A percentile compares a stretch with the other conserved stretches of the same genome.
Conservation (phyloP, 768 basidiomycete genomes). For the Cystofilobasidium macerans region DNA sequence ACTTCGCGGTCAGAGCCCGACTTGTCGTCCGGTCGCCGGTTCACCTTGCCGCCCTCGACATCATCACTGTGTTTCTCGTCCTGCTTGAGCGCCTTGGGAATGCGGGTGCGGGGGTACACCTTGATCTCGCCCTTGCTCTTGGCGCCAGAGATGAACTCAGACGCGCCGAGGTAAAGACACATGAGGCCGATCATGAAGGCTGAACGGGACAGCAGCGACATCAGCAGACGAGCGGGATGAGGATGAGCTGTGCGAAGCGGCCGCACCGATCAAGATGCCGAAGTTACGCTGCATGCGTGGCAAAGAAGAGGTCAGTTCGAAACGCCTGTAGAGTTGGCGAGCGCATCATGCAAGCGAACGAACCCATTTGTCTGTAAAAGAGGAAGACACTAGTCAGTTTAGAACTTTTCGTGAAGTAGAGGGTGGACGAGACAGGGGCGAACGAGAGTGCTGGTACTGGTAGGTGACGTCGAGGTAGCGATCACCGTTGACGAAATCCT, state of each 20-base stretch:
- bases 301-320: too few species aligned
- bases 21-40: neutral
- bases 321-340: too few species aligned
- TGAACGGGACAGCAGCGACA: too few species aligned
- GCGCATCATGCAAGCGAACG: too few species aligned
- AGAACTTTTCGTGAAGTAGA: too few species aligned
- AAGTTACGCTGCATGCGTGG: slow-evolving; percentile 29
- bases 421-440: too few species aligned
- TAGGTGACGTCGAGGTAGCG: slow-evolving; percentile 31
- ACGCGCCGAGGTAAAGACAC: slow-evolving; percentile 34
- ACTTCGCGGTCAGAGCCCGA: slow-evolving; percentile 16
- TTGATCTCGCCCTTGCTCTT: neutral
- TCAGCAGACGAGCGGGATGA: too few species aligned
- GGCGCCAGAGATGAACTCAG: slow-evolving; percentile 25
- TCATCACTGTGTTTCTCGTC: neutral
- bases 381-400: too few species aligned
- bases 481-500: slow-evolving; percentile 27
- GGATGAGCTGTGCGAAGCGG: too few species aligned
- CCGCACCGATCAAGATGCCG: slow-evolving; percentile 31
- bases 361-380: too few species aligned
- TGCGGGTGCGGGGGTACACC: neutral
- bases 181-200: slow-evolving; percentile 34
- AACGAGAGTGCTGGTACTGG: too few species aligned
- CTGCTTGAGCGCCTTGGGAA: neutral
- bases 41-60: neutral